Evolutionary conservation across 192 early-diverging fungal species (phyloP), one percentile per base, ranked within the genome.

Genomic region (Podila epigama): DNA sequence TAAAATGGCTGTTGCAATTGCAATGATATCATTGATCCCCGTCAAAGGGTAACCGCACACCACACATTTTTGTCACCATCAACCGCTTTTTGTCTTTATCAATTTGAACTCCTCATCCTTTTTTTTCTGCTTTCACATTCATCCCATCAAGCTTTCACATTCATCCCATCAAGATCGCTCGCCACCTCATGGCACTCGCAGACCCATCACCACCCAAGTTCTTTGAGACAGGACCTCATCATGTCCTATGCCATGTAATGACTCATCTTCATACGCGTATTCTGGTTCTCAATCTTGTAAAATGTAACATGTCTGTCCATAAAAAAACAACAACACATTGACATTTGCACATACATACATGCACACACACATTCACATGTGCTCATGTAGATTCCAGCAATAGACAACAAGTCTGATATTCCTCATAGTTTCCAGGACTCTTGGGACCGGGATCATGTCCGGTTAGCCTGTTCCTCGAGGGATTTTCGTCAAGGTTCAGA

Each of bases 381-480:
- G 18, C 25, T 7, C 15, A 3, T 12, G 10, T 20, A 77, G 73
- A 68, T 77, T 4, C 39, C 66, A 12, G 55, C 31, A 0, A 35
- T 77, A 4, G 61, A 77, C 33, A 32, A 20, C 4, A 54, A 77
- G 41, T 64, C 53, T 13, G 59, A 66, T 25, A 63, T 58, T 18
- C 73, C 73, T 6, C 5, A 53, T 18, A 34, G 25, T 16, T 77
- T 64, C 63, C 36, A 77, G 51, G 61, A 58, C 22, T 53, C 44
- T 18, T 77, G 73, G 73, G 73, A 77, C 32, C 62, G 51, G 11
- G 39, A 68, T 18, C 66, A 77, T 29, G 73, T 77, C 27, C 66
- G 73, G 3, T 52, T 77, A 15, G 60, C 73, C 1, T 77, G 73
- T 37, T 77, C 73, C 11, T 18, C 36, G 20, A 56, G 51, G 5